phyloP scores from a whole-genome alignment of 2,329 filamentous ascomycete genomes.

The Alternaria gaisen region DNA sequence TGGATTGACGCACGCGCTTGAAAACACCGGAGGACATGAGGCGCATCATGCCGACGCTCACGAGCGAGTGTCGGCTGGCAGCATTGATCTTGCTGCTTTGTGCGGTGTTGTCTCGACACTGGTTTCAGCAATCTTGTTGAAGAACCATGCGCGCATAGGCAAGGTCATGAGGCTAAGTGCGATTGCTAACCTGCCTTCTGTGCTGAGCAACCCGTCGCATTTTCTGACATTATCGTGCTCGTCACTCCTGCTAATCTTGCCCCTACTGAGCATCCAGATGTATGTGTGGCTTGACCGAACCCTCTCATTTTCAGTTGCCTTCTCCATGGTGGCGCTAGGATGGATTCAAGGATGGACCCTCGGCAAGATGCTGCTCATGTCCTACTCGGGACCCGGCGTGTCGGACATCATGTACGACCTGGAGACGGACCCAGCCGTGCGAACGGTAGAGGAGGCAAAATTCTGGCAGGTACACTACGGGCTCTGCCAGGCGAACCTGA shows the following conservation, averaged over 20 bases:
- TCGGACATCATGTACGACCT: conserved; percentile 84
- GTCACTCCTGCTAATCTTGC: conserved; percentile 78
- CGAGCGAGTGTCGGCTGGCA: conserved; percentile 74
- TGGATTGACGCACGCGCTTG: conserved; percentile 90
- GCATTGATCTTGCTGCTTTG: conserved; percentile 81
- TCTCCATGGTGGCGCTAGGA: conserved; percentile 89
- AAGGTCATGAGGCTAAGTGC: conserved; percentile 88
- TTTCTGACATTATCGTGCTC: conserved; percentile 92
- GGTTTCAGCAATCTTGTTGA: conserved; percentile 84
- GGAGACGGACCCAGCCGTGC: conserved; percentile 78
- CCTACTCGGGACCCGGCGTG: conserved; percentile 71
- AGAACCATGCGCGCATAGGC: conserved; percentile 91
- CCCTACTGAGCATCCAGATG: conserved; percentile 80
- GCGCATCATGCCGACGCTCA: conserved; percentile 75
- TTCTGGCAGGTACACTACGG: conserved; percentile 99
- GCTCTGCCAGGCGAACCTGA: conserved; percentile 93
- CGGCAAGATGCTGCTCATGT: conserved; percentile 96
- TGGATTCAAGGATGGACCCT: conserved; percentile 83
- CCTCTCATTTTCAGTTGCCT: conserved; percentile 81
- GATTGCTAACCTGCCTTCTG: conserved; percentile 79
- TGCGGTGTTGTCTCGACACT: conserved; percentile 84
- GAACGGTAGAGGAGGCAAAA: conserved; percentile 84
- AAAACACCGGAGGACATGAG: conserved; percentile 73
- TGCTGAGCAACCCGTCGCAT: conserved; percentile 95
- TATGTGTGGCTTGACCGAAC: conserved; percentile 85